These are phyloP conservation scores for Ormosia emarginata DNA, from an alignment of 306 rosid genomes.

Conservation along the genomic window DNA sequence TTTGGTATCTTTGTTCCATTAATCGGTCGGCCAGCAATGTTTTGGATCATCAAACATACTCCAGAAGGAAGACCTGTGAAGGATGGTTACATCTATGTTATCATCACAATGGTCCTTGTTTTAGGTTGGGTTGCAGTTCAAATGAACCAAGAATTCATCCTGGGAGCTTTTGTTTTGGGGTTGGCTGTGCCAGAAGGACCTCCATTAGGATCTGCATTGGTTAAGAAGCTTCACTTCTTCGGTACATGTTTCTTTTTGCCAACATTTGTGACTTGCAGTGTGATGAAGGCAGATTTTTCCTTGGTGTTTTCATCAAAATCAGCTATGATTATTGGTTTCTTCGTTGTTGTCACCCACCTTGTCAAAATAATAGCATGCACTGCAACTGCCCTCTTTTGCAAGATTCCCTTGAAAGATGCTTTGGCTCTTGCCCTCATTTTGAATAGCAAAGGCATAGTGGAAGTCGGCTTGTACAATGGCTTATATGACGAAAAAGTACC, in stretches of 20 bases:
- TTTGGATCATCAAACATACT: constrained; percentile 41
- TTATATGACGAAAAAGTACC: constrained; percentile 18
- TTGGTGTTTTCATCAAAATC: accelerated
- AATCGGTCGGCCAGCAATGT: constrained; percentile 37
- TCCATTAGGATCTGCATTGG: constrained; percentile 56
- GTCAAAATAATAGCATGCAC: constrained; percentile 18
- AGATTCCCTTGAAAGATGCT: constrained; percentile 43
- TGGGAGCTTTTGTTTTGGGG: constrained; percentile 63
- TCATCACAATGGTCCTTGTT: constrained; percentile 25
- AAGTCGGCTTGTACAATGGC: not conserved
- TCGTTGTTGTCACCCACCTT: not conserved
- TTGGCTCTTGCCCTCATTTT: constrained; percentile 41
- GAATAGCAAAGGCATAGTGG: constrained; percentile 47
- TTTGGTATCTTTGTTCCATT: not conserved
- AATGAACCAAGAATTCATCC: constrained; percentile 18
- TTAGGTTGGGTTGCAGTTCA: constrained; percentile 11
- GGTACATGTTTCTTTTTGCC: constrained; percentile 46
- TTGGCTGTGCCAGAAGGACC: constrained; percentile 65
- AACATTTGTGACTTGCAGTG: constrained; percentile 37
- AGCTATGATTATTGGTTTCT: not conserved
- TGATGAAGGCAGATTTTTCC: constrained; percentile 40
- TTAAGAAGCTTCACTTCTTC: constrained; percentile 40
- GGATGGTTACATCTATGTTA: constrained; percentile 9
- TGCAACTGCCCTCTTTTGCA: constrained; percentile 9
- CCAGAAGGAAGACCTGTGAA: constrained; percentile 55